phyloP scores from a whole-genome alignment of 2,329 filamentous ascomycete genomes.

The Nigrograna mackinnonii region DNA sequence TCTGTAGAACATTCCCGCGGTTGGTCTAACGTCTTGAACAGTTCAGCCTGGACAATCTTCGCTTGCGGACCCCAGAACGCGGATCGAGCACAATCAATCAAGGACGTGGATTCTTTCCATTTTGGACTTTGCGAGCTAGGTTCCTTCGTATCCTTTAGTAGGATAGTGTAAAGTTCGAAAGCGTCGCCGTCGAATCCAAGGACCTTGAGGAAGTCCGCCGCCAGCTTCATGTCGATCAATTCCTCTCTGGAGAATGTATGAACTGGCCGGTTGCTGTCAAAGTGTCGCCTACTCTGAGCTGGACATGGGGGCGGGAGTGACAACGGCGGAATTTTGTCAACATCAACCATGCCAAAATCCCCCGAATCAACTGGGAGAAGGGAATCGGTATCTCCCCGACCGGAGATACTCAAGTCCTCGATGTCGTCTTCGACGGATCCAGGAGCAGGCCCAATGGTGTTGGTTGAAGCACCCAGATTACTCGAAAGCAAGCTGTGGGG shows the following conservation, averaged over 20 bases:
- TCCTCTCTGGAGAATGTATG: slow-evolving; percentile 11
- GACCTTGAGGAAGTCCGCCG: slow-evolving; percentile 8
- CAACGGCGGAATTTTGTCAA: background rate
- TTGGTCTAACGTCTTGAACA: slow-evolving; percentile 4
- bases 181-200: slow-evolving; percentile 11
- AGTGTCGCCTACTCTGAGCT: slow-evolving; percentile 2
- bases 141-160: slow-evolving; percentile 8
- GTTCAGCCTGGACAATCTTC: slow-evolving; percentile 7
- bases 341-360: background rate
- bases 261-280: slow-evolving; percentile 11
- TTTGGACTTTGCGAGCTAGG: background rate
- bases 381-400: slow-evolving; percentile 3
- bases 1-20: slow-evolving; percentile 6
- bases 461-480: background rate
- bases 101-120: slow-evolving; percentile 4
- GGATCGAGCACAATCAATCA: slow-evolving; percentile 9
- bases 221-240: slow-evolving; percentile 11
- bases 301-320: no score
- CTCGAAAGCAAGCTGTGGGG: background rate
- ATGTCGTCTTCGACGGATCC: no score
- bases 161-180: slow-evolving; percentile 9
- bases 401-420: slow-evolving; percentile 1
- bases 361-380: background rate
- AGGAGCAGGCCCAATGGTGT: background rate
- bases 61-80: slow-evolving; percentile 6